Base-by-base conservation (phyloP, 2,329 filamentous ascomycete genomes). In the Neurospora sp. region DNA sequence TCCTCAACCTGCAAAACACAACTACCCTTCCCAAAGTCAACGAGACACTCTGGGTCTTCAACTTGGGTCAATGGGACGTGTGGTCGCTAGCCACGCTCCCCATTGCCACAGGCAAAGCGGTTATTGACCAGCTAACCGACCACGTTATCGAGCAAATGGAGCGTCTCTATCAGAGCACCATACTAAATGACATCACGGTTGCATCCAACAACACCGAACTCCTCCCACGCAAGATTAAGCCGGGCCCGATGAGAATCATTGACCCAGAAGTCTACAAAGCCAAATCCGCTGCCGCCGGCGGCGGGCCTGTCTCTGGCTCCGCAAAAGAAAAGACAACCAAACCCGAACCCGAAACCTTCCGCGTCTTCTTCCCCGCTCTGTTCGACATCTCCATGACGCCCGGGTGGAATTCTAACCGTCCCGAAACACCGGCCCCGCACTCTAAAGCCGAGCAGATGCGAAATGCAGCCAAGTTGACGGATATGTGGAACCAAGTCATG, bases 331-430 rank as follows among this genome's bases (percentile, higher is more conserved):
- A 36, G 15, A 36, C 28, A 4, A 5, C 6, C 8, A 1, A 36
- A 17, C 12, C 52, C 19, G 70, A 41, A 23, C 12, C 37, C 23
- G 70, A 76, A 19, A 74, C 77, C 1, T 88, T 89, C 72, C 81
- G 82, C 1, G 76, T 88, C 23, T 73, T 88, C 10, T 78, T 88
- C 12, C 85, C 87, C 0, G 79, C 80, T 46, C 75, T 87, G 2
- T 81, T 87, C 68, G 87, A 88, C 73, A 81, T 86, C 2, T 84
- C 85, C 0, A 75, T 88, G 1, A 79, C 84, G 0, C 86, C 87
- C 0, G 86, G 84, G 1, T 89, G 86, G 83, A 76, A 80, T 3
- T 52, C 19, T 10, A 52, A 52, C 46, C 46, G 46, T 6, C 76
- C 76, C 4, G 78, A 78, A 10, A 81, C 86, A 2, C 81, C 81